Conservation (phyloP, 805 yeast genomes). For the Wickerhamiella shivajii region DNA sequence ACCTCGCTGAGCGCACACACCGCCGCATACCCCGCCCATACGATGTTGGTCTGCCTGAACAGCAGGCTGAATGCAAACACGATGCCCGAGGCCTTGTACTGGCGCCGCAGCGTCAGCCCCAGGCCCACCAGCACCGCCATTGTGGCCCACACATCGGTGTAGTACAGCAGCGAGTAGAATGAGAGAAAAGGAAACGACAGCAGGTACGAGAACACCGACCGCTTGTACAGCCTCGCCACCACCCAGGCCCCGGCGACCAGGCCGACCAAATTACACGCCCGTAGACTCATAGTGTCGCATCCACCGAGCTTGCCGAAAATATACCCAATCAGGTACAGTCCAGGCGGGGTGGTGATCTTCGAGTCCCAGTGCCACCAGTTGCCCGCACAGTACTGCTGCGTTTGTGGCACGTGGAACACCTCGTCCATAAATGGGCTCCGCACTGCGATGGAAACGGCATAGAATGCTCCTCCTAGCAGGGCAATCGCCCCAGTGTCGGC, state of each 20-base stretch:
- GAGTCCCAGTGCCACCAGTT: conserved; percentile 58
- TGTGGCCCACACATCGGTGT: conserved; percentile 91
- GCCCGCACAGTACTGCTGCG: conserved; percentile 47
- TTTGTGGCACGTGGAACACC: conserved; percentile 71
- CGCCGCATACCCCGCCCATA: conserved; percentile 59
- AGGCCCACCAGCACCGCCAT: conserved; percentile 44
- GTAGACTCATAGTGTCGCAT: conserved; percentile 25
- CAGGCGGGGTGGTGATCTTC: conserved; percentile 95
- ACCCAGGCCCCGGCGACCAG: conserved; percentile 25
- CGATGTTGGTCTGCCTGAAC: conserved; percentile 82
- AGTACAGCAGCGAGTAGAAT: conserved; percentile 62
- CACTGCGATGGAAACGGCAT: conserved; percentile 10
- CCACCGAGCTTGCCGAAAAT: conserved; percentile 16
- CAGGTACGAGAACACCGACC: conserved; percentile 30
- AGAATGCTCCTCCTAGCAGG: conserved; percentile 3
- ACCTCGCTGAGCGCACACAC: conserved; percentile 1
- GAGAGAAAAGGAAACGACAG: conserved; percentile 54
- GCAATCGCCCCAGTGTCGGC: conserved; percentile 1
- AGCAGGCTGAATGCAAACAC: conserved; percentile 49
- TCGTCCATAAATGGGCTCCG: conserved; percentile 42
- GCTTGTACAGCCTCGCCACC: conserved; percentile 29
- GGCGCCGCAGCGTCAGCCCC: conserved; percentile 15
- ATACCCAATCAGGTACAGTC: conserved; percentile 39
- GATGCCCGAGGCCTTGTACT: conserved; percentile 32
- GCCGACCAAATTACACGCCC: conserved; percentile 43